Percentiles rank a stretch among this genome's conserved stretches.
These are phyloP conservation scores for Phytophthora palmivora DNA, from an alignment of 352 stramenopile genomes.

Conservation along the genomic window DNA sequence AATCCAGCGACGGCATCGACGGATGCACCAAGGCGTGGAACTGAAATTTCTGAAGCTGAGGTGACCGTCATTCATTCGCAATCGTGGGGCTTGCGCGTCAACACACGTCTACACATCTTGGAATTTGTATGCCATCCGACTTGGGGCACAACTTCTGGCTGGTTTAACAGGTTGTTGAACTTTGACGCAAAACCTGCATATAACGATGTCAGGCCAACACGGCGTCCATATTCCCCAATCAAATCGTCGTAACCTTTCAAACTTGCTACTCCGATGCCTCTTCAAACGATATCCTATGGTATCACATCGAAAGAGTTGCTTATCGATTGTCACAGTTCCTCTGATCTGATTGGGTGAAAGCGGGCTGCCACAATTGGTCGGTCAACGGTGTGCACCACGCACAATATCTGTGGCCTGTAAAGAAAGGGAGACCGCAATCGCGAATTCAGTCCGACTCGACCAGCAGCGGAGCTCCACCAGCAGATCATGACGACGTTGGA, in stretches of 20 bases:
- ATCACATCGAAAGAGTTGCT: background rate
- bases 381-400: constrained; percentile 23
- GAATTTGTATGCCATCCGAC: constrained; percentile 37
- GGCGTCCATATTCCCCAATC: background rate
- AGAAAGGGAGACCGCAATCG: constrained; percentile 38
- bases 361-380: constrained; percentile 18
- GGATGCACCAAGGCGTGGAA: background rate
- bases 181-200: constrained; percentile 7
- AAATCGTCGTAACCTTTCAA: background rate
- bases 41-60: constrained; percentile 2
- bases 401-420: constrained; percentile 33
- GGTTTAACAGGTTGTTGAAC: constrained; percentile 31
- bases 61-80: constrained; percentile 24
- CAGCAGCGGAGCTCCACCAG: constrained; percentile 9
- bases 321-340: constrained; percentile 2
- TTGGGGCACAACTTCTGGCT: too few relatives aligned
- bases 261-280: background rate
- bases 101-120: constrained; percentile 6
- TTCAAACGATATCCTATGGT: background rate
- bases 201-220: constrained; percentile 13
- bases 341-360: constrained; percentile 25
- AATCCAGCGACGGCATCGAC: background rate
- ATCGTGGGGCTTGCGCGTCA: background rate
- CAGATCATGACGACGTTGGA: constrained; percentile 45
- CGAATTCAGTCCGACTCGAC: constrained; percentile 29